Base-by-base conservation (phyloP, 495 filamentous ascomycete genomes). In the Tuber brumale region DNA sequence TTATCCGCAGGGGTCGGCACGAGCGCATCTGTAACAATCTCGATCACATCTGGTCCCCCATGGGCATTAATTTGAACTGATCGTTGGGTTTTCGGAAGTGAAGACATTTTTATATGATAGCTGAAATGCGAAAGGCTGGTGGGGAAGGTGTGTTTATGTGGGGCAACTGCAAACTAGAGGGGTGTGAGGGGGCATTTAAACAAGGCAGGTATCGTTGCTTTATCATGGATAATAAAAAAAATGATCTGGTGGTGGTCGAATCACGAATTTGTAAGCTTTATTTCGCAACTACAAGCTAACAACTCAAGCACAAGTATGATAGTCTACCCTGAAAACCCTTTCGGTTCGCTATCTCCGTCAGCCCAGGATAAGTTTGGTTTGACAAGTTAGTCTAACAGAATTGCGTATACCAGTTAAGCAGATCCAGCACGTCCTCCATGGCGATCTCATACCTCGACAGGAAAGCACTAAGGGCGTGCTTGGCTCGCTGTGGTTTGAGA, bases 21-120 rank as follows among this genome's bases (percentile, higher is more conserved):
- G 35, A 93, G 93, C 7, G 94, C 82, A 79, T 94, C 89, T 70
- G 90, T 89, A 82, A 87, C 90, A 84, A 92, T 90, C 79, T 94
- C 84, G 35, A 97, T 86, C 44, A 94, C 93, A 72, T 96, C 93
- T 7, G 88, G 85, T 45, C 92, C 94, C 75, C 95, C 95, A 66
- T 88, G 90, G 83, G 92, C 88, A 77, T 92, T 88, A 84, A 97
- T 89, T 42, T 80, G 75, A 66, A 75, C 72, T 18, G 75, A 79
- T 18, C 51, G 74, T 42, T 83, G 79, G 51, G 70, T 76, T 44
- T 75, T 79, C 18, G 82, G 82, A 69, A 82, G 80, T 39, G 72
- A 69, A 37, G 81, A 69, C 81, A 82, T 82, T 37, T 41, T 45
- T n/a, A n/a, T n/a, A n/a, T n/a, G 42, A n/a, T 9, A 31, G 27